A percentile compares a stretch with the other conserved stretches of the same genome.
phyloP scores from a whole-genome alignment of 1,284 basidiomycete species.

The Gymnopus androsaceus region DNA sequence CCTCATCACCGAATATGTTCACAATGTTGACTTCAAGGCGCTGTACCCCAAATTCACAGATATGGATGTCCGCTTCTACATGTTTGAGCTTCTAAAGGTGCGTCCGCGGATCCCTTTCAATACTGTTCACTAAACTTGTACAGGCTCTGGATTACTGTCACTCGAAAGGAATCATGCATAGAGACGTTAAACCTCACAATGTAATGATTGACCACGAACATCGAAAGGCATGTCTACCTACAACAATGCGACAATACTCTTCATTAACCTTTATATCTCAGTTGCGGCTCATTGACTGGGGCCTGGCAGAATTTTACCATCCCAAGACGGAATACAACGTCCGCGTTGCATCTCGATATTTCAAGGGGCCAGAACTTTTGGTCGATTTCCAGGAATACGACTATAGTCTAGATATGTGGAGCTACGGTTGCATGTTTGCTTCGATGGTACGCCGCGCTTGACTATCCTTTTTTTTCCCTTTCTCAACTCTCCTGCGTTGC shows the following conservation, averaged over 20 bases:
- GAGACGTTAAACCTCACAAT: conserved; percentile 99
- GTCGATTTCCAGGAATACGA: conserved; percentile 99
- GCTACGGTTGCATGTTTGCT: conserved; percentile 97
- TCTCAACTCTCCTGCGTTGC: conserved; percentile 8
- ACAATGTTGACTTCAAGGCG: conserved; percentile 98
- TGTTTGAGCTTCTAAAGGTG: conserved; percentile 94
- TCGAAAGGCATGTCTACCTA: conserved; percentile 67
- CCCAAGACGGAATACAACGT: conserved; percentile 98
- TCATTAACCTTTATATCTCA: conserved; percentile 30
- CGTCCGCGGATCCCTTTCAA: conserved; percentile 13
- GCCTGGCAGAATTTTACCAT: conserved; percentile 98
- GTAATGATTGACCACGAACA: conserved; percentile 99
- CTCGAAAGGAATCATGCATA: conserved; percentile 98
- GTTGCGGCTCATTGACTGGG: conserved; percentile 98
- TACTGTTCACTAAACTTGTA: conserved; percentile 16
- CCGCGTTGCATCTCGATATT: conserved; percentile 95
- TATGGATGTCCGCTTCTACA: conserved; percentile 95
- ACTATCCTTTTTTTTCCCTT: conserved; percentile 10
- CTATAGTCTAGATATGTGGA: conserved; percentile 98
- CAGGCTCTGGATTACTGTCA: conserved; percentile 97
- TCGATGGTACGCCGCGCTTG: conserved; percentile 75
- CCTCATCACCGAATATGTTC: conserved; percentile 97
- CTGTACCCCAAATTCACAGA: conserved; percentile 95
- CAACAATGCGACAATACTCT: background rate
- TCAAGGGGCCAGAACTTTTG: conserved; percentile 96